phyloP scores from a whole-genome alignment of 352 stramenopile genomes.

The Globisporangium uncinulatum region DNA sequence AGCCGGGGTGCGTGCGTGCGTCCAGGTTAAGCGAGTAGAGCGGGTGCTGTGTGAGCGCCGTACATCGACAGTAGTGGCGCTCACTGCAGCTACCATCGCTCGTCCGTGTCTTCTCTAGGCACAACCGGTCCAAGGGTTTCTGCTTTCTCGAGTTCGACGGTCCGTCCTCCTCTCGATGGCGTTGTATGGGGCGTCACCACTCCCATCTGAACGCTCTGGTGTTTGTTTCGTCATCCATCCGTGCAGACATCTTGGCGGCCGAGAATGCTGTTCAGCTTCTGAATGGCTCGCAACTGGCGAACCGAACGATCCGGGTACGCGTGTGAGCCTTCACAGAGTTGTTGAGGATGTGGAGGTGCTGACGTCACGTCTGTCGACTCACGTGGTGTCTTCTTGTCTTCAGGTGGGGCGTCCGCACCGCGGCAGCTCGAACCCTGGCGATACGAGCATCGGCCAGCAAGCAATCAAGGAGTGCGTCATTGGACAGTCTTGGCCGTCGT shows the following conservation, averaged over 20 bases:
- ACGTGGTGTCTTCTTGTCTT: neutral
- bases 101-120: slow-evolving; percentile 20
- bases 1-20: slow-evolving; percentile 55
- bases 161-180: slow-evolving; percentile 5
- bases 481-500: neutral
- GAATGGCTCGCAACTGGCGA: slow-evolving; percentile 54
- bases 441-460: slow-evolving; percentile 61
- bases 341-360: neutral
- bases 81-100: slow-evolving; percentile 1
- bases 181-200: no score
- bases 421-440: slow-evolving; percentile 55
- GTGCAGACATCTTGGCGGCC: slow-evolving; percentile 59
- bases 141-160: slow-evolving; percentile 79
- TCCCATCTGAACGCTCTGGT: no score
- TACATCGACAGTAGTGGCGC: neutral
- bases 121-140: slow-evolving; percentile 67
- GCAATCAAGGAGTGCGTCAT: slow-evolving; percentile 62
- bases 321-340: neutral
- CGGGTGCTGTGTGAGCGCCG: neutral
- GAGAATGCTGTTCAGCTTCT: slow-evolving; percentile 76
- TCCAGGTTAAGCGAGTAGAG: no score
- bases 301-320: slow-evolving; percentile 51
- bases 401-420: slow-evolving; percentile 73
- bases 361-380: neutral
- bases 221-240: neutral